Percentiles rank a stretch among this genome's conserved stretches.
Conservation (phyloP, 805 yeast genomes). For the Diddensiella santjacobensis region DNA sequence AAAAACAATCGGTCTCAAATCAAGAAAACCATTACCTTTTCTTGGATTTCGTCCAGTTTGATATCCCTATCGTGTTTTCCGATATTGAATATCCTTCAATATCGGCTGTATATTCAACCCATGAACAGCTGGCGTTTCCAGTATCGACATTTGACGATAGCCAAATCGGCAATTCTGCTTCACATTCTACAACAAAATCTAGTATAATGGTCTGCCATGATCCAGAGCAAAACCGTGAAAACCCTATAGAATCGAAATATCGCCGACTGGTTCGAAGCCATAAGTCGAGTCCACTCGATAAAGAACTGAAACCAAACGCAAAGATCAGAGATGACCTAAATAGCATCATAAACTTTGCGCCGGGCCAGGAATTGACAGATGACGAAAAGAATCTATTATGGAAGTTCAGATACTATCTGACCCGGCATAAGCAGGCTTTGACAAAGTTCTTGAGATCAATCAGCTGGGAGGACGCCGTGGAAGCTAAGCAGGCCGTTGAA, state of each 20-base stretch:
- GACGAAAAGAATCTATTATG: slow-evolving; percentile 84
- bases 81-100: slow-evolving; percentile 43
- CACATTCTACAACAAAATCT: not conserved
- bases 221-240: slow-evolving; percentile 63
- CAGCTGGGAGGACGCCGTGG: slow-evolving; percentile 81
- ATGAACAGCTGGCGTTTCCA: slow-evolving; percentile 27
- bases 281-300: slow-evolving; percentile 70
- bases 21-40: slow-evolving; percentile 37
- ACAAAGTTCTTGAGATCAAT: slow-evolving; percentile 84
- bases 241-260: slow-evolving; percentile 86
- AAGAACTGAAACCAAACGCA: slow-evolving; percentile 84
- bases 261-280: slow-evolving; percentile 81
- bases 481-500: slow-evolving; percentile 73
- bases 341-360: slow-evolving; percentile 68
- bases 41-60: slow-evolving; percentile 62
- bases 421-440: slow-evolving; percentile 62
- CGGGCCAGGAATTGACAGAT: slow-evolving; percentile 75
- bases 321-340: slow-evolving; percentile 70
- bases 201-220: slow-evolving; percentile 47
- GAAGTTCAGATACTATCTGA: slow-evolving; percentile 81
- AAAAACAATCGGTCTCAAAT: slow-evolving; percentile 12
- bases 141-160: slow-evolving; percentile 25
- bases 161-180: not conserved
- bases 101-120: slow-evolving; percentile 20
- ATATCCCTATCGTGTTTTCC: slow-evolving; percentile 66